Base-by-base conservation (phyloP, 1,139 yeast species). In the Pichia norvegensis region DNA sequence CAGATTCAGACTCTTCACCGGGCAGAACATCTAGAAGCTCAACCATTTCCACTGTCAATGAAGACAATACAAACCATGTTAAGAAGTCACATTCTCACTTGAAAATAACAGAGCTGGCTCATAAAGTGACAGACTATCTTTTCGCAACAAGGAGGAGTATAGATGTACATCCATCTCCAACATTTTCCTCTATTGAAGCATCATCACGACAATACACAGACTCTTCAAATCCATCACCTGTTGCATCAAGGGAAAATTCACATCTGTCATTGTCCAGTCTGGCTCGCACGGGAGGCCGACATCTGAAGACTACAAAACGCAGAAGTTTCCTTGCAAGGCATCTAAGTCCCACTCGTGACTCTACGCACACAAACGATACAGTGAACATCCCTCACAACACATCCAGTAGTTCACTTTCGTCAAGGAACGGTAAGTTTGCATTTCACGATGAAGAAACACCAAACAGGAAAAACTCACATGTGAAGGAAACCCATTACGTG, bases 401-500 rank as follows among this genome's bases (percentile, higher is more conserved):
- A 17, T 45, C 47, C 5, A 47, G 36, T 20, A 36, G 46, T 27
- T 44, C 45, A 7, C 29, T 43, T 9, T 16, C 25, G 9, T 4
- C 38, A 11, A 19, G 38, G 6, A 10, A n/a, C 14, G 47, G 46
- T 35, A 43, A 38, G 33, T 41, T 47, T 36, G 38, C 45, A 4
- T 45, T 31, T 35, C 25, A 43, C 27, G 36, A 25, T 27, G 21
- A n/a, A 19, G 27, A 27, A n/a, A n/a, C n/a, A 14, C 16, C 4
- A 14, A 23, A 17, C 21, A 29, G 36, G 33, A 29, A 45, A 6
- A 35, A 25, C n/a, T 14, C 59, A 5, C 63, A 62, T 37, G 96
- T 92, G 10, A 87, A 84, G 58, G 97, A 92, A 63, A 90, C 97
- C 1, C 81, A 78, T 51, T 77, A 76, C 50, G 88, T 94, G 7